These are phyloP conservation scores for Neurospora sp. DNA, from an alignment of 495 filamentous ascomycete genomes.

Conservation along the genomic window DNA sequence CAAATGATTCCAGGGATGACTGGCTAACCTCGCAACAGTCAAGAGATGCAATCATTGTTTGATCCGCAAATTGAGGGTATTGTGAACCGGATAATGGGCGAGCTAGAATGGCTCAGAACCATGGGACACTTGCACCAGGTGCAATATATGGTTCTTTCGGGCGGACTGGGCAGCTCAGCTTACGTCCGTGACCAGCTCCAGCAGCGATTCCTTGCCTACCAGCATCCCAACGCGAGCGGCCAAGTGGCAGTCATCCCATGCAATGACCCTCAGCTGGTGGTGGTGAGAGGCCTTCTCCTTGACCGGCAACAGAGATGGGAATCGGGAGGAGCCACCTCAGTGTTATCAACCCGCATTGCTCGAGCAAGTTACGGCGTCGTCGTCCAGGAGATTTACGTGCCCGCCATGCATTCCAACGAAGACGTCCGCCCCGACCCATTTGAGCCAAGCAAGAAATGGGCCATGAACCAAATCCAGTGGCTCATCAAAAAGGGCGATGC, in stretches of 20 bases:
- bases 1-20: background rate
- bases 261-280: conserved; percentile 49
- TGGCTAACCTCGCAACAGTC: conserved; percentile 15
- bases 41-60: conserved; percentile 44
- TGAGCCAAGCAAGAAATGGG: conserved; percentile 36
- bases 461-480: conserved; percentile 46
- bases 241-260: conserved; percentile 37
- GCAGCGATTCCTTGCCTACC: conserved; percentile 24
- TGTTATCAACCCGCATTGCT: conserved; percentile 39
- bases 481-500: conserved; percentile 41
- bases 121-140: conserved; percentile 39
- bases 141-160: conserved; percentile 49
- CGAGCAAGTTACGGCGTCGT: conserved; percentile 49
- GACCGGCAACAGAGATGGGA: conserved; percentile 44
- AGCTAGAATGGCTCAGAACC: conserved; percentile 40
- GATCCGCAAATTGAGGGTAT: conserved; percentile 47
- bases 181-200: conserved; percentile 43
- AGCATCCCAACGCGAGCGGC: conserved; percentile 27
- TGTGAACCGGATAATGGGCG: conserved; percentile 40
- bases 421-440: conserved; percentile 31
- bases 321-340: conserved; percentile 19
- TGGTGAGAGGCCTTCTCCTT: conserved; percentile 45
- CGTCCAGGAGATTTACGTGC: conserved; percentile 37
- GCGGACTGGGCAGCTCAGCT: conserved; percentile 55
- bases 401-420: conserved; percentile 33